A percentile compares a stretch with the other conserved stretches of the same genome.
phyloP scores from a whole-genome alignment of 2,329 filamentous ascomycete genomes.

The Calonectria leucothoes region DNA sequence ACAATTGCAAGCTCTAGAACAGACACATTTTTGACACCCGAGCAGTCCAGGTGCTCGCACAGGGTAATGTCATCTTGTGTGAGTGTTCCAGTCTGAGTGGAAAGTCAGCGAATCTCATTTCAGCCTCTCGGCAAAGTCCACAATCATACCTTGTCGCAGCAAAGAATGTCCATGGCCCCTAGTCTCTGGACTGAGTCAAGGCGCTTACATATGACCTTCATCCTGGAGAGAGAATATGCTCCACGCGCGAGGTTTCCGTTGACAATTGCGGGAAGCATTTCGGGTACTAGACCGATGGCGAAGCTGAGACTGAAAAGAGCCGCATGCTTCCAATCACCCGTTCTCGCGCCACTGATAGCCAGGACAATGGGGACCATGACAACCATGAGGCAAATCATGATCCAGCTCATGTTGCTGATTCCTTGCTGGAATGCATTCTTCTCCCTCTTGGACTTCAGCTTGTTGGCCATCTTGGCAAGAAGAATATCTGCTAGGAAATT shows the following conservation, averaged over 20 bases:
- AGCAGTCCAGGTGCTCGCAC: constrained; percentile 32
- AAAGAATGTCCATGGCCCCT: constrained; percentile 44
- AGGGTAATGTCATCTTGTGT: constrained; percentile 45
- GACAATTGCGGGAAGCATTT: constrained; percentile 46
- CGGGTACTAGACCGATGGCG: constrained; percentile 44
- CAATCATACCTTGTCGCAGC: constrained; percentile 44
- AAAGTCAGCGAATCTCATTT: neutral
- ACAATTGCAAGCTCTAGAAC: constrained; percentile 43
- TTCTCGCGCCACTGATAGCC: constrained; percentile 21
- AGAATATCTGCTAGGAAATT: constrained; percentile 30
- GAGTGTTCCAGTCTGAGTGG: constrained; percentile 40
- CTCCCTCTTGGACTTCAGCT: constrained; percentile 35
- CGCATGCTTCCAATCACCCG: constrained; percentile 40
- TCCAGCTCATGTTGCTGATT: constrained; percentile 44
- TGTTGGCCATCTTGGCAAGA: neutral
- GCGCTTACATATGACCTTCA: constrained; percentile 51
- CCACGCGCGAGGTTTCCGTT: constrained; percentile 41
- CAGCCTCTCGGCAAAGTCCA: too few relatives aligned
- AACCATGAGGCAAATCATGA: constrained; percentile 45
- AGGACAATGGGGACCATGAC: constrained; percentile 43
- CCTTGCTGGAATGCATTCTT: constrained; percentile 43
- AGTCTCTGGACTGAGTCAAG: constrained; percentile 46
- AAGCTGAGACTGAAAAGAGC: constrained; percentile 45
- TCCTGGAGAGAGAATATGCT: constrained; percentile 37
- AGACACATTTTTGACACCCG: constrained; percentile 26